Percentiles rank a stretch among this genome's conserved stretches.
These are phyloP conservation scores for Xylaria flabelliformis DNA, from an alignment of 495 filamentous ascomycete genomes.

Conservation along the genomic window DNA sequence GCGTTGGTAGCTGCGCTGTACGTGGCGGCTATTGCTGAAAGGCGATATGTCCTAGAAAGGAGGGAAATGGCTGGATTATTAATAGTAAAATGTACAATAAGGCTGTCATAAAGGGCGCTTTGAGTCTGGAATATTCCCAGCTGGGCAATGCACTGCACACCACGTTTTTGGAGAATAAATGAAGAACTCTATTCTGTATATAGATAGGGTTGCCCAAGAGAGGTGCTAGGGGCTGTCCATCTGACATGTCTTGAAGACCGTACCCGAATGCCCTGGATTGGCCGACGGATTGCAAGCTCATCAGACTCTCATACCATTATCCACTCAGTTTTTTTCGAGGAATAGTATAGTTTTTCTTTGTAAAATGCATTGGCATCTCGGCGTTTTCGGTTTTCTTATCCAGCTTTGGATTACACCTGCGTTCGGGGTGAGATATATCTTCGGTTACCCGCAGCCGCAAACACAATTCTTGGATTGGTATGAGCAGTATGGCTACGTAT, in stretches of 20 bases:
- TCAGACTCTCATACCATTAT: background rate
- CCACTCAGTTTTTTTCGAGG: background rate
- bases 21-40: background rate
- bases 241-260: background rate
- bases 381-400: background rate
- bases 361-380: background rate
- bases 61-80: background rate
- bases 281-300: background rate
- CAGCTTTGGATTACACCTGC: conserved; percentile 3
- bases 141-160: background rate
- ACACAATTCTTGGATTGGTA: conserved; percentile 28
- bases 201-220: background rate
- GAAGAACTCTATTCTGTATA: background rate
- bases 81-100: background rate
- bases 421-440: background rate
- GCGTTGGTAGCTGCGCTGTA: background rate
- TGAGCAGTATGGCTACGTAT: conserved; percentile 26
- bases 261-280: background rate
- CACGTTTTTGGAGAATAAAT: background rate
- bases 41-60: background rate
- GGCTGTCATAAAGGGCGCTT: background rate
- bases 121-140: background rate
- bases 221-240: background rate
- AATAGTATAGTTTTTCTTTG: background rate
- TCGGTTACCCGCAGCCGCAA: background rate